phyloP scores from a whole-genome alignment of 1,139 yeast species.

The Hanseniaspora gamundiae region DNA sequence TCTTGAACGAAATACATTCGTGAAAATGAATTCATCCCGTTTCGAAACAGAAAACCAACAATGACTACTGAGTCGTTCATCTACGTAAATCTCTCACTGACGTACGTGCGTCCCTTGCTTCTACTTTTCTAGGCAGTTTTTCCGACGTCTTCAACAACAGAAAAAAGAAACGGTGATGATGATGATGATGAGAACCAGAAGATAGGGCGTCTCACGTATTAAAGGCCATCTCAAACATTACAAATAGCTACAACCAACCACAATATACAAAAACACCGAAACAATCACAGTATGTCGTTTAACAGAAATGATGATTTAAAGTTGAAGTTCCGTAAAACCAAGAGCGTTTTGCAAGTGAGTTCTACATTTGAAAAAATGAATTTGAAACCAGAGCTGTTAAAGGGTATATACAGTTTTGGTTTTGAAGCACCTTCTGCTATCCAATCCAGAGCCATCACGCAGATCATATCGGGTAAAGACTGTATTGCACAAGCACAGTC shows the following conservation, averaged over 20 bases:
- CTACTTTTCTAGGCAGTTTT: too few relatives aligned
- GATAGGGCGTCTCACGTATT: too few relatives aligned
- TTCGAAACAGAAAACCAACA: too few relatives aligned
- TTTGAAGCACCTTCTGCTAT: conserved; percentile 92
- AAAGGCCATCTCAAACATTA: too few relatives aligned
- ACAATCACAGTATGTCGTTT: conserved; percentile 40
- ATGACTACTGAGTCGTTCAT: too few relatives aligned
- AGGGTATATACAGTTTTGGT: conserved; percentile 83
- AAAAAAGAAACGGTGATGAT: too few relatives aligned
- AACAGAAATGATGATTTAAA: conserved; percentile 46
- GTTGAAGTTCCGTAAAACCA: conserved; percentile 49
- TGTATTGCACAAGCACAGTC: conserved; percentile 97
- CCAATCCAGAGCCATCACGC: conserved; percentile 89
- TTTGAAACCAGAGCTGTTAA: conserved; percentile 50
- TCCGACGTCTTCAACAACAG: too few relatives aligned
- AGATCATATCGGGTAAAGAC: conserved; percentile 81
- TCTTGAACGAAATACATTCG: too few relatives aligned
- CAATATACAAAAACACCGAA: neutral
- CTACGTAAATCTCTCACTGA: too few relatives aligned
- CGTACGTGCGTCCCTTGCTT: too few relatives aligned
- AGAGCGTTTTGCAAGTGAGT: conserved; percentile 39
- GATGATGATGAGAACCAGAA: too few relatives aligned
- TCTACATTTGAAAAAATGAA: conserved; percentile 71
- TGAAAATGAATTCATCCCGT: too few relatives aligned
- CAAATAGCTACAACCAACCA: neutral